A percentile compares a stretch with the other conserved stretches of the same genome.
Evolutionary conservation across 2,329 filamentous ascomycete species (phyloP).

Genomic region (Conoideocrella luteorostrata): DNA sequence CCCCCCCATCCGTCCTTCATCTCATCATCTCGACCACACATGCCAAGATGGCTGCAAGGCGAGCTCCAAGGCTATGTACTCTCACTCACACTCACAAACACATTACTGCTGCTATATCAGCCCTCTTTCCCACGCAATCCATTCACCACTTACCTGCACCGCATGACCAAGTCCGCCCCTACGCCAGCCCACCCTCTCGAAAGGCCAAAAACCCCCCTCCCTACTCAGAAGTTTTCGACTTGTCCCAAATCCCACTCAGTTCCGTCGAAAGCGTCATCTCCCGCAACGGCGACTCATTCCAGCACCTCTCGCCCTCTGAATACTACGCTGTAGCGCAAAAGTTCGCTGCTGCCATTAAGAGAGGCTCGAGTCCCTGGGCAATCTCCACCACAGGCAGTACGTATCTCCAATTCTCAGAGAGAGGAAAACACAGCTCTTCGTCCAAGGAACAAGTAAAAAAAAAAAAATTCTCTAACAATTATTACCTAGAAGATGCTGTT

Average conservation of each 20-base stretch:
- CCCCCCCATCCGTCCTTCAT: background rate
- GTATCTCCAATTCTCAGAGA: too few species aligned
- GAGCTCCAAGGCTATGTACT: background rate
- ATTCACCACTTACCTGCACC: background rate
- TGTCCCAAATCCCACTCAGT: conserved; percentile 16
- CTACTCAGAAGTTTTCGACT: conserved; percentile 13
- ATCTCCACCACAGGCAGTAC: conserved; percentile 18
- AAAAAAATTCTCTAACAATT: too few species aligned
- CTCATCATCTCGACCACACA: background rate
- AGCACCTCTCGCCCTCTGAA: conserved; percentile 14
- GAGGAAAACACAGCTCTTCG: too few species aligned
- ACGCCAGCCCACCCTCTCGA: conserved; percentile 6
- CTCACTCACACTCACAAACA: background rate
- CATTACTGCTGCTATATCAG: too few species aligned
- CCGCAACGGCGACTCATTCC: conserved; percentile 11
- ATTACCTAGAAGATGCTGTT: conserved; percentile 14
- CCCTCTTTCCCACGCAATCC: too few species aligned
- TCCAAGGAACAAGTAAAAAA: too few species aligned
- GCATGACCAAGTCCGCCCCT: background rate
- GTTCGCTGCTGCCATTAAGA: conserved; percentile 17
- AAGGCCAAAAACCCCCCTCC: conserved; percentile 6
- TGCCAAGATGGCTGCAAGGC: background rate
- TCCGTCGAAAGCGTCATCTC: conserved; percentile 16
- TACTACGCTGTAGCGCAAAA: conserved; percentile 18
- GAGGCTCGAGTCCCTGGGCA: conserved; percentile 15